Evolutionary conservation across 208 protist genomes (phyloP), one percentile per base, ranked within the genome.

Genomic region (Acanthamoeba lenticulata): DNA sequence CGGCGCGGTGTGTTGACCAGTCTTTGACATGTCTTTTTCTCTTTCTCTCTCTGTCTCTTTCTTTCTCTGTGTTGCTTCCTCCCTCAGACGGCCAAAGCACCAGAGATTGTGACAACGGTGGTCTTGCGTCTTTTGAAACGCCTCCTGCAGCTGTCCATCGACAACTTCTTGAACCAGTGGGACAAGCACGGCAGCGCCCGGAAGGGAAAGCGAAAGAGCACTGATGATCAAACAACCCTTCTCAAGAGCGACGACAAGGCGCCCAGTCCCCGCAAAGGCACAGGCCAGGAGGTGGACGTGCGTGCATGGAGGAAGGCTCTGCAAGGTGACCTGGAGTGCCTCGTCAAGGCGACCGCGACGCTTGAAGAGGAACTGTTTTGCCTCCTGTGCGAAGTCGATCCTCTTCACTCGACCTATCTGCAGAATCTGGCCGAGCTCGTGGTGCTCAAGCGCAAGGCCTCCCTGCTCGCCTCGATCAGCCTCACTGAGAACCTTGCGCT

Each of bases 121-220:
- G 77, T 86, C 42, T 5, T 86, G 77, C 77, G 77, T 11, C 77
- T 86, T 21, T 44, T 86, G n/a, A 86, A 86, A 32, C 77, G 77
- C 44, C 45, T 86, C 27, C 19, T 86, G 13, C n/a, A 29, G 40
- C 77, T 86, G 44, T 38, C 40, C 44, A 86, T 57, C 77, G 77
- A 86, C 29, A 44, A 60, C 15, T 86, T 86, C 44, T 13, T 47
- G 40, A 1, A 24, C 29, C 69, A 45, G 69, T 79, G 69, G 69
- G 24, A 79, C 38, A 79, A 79, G 69, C 36, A 79, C 69, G 77
- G 45, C 52, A 60, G 52, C 0, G 7, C 17, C 42, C 40, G 77
- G 21, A 86, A 86, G 29, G 77, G 77, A 29, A 86, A 86, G 77
- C 4, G 77, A 1, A 86, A 86, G 77, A 86, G 52, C 45, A n/a